Evolutionary conservation across 768 basidiomycete species (phyloP).

Genomic region (Calocybe indica): DNA sequence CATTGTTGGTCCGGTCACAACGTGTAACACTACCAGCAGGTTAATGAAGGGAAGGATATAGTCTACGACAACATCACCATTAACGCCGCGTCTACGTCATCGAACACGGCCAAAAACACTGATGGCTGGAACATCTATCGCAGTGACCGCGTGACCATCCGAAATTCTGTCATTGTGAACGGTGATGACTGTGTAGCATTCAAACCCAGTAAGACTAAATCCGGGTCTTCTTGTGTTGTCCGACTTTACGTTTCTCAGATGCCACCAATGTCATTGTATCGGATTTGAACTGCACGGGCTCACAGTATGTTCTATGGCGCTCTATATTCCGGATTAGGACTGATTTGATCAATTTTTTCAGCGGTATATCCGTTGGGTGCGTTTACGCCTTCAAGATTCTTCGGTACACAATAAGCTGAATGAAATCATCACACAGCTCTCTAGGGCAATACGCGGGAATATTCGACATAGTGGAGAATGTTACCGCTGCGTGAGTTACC

Average conservation of each 20-base stretch:
- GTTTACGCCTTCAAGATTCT: background rate
- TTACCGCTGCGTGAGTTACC: slow-evolving; percentile 37
- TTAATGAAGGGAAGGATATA: slow-evolving; percentile 43
- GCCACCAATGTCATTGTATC: slow-evolving; percentile 53
- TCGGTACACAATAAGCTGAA: background rate
- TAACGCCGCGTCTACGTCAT: slow-evolving; percentile 38
- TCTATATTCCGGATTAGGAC: background rate
- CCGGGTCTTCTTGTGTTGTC: too few species aligned
- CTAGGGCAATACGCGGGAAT: slow-evolving; percentile 48
- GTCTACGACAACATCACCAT: slow-evolving; percentile 42
- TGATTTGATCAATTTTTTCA: slow-evolving; percentile 12
- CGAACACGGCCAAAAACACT: slow-evolving; percentile 38
- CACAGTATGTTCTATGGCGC: slow-evolving; percentile 33
- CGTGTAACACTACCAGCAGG: slow-evolving; percentile 16
- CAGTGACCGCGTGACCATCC: slow-evolving; percentile 41
- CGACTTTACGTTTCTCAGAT: slow-evolving; percentile 14
- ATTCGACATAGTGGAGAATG: slow-evolving; percentile 59
- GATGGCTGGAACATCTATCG: slow-evolving; percentile 66
- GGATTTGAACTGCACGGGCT: slow-evolving; percentile 55
- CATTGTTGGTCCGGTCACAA: background rate
- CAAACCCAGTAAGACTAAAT: slow-evolving; percentile 36
- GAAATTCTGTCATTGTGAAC: slow-evolving; percentile 45
- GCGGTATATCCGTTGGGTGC: slow-evolving; percentile 51
- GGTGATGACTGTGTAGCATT: slow-evolving; percentile 59
- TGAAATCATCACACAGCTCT: slow-evolving; percentile 29